A percentile compares a stretch with the other conserved stretches of the same genome.
Conservation (phyloP, 148 eudicot genomes). For the Silene conica region DNA sequence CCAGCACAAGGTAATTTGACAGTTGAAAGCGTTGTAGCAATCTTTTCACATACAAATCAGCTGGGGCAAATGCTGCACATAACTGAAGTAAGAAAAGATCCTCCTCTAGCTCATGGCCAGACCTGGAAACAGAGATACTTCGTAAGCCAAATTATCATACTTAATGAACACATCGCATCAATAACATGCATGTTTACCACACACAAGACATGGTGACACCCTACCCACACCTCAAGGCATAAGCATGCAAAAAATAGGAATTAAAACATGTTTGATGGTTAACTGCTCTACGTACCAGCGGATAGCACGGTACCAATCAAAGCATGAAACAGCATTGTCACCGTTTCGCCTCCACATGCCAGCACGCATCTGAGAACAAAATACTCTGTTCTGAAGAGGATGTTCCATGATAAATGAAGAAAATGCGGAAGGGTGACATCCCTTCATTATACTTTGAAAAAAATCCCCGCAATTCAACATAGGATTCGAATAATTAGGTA, state of each 20-base stretch:
- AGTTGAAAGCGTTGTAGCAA: constrained; percentile 78
- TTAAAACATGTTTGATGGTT: background rate
- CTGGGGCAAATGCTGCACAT: constrained; percentile 98
- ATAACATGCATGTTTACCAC: background rate
- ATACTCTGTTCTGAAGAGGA: constrained; percentile 85
- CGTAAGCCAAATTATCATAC: background rate
- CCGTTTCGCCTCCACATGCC: constrained; percentile 99
- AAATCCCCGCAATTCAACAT: constrained; percentile 37
- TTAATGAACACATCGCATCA: background rate
- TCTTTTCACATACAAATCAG: constrained; percentile 70
- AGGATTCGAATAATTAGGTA: constrained; percentile 27
- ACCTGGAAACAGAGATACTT: constrained; percentile 47
- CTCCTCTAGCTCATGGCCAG: constrained; percentile 74
- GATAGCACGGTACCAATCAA: constrained; percentile 81
- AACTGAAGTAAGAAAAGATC: constrained; percentile 83
- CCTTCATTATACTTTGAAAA: constrained; percentile 57
- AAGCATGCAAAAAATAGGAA: constrained; percentile 1
- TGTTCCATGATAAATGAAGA: constrained; percentile 92
- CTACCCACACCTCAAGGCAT: constrained; percentile 1
- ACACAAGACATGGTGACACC: background rate
- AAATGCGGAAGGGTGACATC: constrained; percentile 86
- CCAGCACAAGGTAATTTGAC: constrained; percentile 54
- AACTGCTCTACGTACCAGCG: constrained; percentile 53
- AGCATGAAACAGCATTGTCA: constrained; percentile 64
- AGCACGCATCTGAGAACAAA: constrained; percentile 93